phyloP scores from a whole-genome alignment of 164 flowering plant species.

The Kingdonia uniflora region DNA sequence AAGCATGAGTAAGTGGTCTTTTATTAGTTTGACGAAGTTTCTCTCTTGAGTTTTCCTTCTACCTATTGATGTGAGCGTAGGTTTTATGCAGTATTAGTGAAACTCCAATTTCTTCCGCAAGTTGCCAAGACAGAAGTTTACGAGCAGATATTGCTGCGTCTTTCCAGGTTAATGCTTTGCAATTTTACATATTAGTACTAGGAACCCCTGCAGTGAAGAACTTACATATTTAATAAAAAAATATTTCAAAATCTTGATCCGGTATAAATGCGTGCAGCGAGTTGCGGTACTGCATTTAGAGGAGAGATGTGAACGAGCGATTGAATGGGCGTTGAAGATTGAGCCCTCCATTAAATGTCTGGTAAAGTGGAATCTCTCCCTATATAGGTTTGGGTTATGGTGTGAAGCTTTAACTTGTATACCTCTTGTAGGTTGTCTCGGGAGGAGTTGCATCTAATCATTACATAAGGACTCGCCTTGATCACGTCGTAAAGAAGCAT shows the following conservation, averaged over 20 bases:
- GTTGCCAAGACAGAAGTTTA: conserved; percentile 44
- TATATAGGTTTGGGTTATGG: not conserved
- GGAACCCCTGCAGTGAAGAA: no score
- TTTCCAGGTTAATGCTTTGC: conserved; percentile 48
- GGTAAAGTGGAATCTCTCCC: conserved; percentile 25
- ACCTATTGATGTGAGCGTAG: no score
- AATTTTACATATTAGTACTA: not conserved
- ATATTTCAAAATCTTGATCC: no score
- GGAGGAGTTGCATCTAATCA: conserved; percentile 98
- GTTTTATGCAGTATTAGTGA: not conserved
- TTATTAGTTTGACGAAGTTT: no score
- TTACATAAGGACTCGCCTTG: conserved; percentile 72
- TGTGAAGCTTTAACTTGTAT: not conserved
- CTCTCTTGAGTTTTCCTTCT: no score
- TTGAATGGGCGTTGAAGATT: conserved; percentile 78
- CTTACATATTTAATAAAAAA: no score
- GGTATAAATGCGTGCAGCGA: conserved; percentile 75
- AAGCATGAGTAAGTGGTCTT: no score
- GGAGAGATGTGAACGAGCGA: conserved; percentile 90
- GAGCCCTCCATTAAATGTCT: conserved; percentile 72
- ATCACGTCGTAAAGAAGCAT: conserved; percentile 42
- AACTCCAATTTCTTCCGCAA: conserved; percentile 55
- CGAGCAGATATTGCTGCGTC: conserved; percentile 98
- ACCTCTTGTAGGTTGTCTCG: conserved; percentile 59
- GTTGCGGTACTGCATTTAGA: conserved; percentile 92